Evolutionary conservation across 306 rosid species (phyloP).

Genomic region (Delonix regia): DNA sequence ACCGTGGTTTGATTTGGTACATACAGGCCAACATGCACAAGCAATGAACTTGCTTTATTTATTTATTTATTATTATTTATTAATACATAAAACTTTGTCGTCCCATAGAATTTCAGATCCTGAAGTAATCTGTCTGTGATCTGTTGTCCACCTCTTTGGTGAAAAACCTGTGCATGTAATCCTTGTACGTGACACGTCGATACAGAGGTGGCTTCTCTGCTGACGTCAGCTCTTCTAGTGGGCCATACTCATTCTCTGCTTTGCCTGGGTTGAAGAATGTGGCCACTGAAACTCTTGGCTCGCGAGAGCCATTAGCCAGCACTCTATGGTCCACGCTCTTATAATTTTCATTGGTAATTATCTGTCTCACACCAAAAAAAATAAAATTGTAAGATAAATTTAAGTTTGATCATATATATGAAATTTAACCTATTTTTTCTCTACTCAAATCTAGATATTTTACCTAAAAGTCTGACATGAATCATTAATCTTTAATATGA

Average conservation of each 20-base stretch:
- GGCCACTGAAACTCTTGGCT: conserved; percentile 38
- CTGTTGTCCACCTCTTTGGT: not conserved
- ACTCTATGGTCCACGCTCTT: conserved; percentile 57
- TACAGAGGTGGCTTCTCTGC: not conserved
- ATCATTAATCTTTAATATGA: too few relatives aligned
- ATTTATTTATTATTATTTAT: too few relatives aligned
- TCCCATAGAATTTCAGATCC: not conserved
- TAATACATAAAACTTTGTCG: too few relatives aligned
- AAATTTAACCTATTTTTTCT: too few relatives aligned
- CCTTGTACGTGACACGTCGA: not conserved
- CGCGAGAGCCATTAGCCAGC: conserved; percentile 29
- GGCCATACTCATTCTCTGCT: conserved; percentile 41
- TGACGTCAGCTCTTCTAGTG: conserved; percentile 47
- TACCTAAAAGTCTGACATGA: too few relatives aligned
- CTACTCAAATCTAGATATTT: too few relatives aligned
- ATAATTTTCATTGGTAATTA: conserved; percentile 45
- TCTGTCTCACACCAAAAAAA: conserved; percentile 11
- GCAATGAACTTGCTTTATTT: too few relatives aligned
- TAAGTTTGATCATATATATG: too few relatives aligned
- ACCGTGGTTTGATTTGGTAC: too few relatives aligned
- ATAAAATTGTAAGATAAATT: too few relatives aligned
- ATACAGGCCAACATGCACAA: too few relatives aligned
- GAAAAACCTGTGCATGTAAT: not conserved
- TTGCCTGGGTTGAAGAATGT: conserved; percentile 43
- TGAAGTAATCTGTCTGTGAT: conserved; percentile 43